A percentile compares a stretch with the other conserved stretches of the same genome.
These are phyloP conservation scores for Sordariomycetes sp. DNA, from an alignment of 2,329 filamentous ascomycete species.

Conservation along the genomic window DNA sequence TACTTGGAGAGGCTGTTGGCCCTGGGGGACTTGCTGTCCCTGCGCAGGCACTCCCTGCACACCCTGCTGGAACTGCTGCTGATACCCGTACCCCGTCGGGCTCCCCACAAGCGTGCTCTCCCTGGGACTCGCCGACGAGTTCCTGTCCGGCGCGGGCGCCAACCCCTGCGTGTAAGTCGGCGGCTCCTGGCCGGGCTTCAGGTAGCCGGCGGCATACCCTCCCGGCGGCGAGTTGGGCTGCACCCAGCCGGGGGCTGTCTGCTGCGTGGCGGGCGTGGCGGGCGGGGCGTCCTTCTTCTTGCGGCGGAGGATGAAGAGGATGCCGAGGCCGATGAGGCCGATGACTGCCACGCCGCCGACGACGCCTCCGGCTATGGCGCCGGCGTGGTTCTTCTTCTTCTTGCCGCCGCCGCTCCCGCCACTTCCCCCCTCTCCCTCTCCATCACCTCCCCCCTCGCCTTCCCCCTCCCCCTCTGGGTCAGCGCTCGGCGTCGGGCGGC, in stretches of 20 bases:
- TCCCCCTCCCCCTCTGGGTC: neutral
- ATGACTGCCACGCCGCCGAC: constrained; percentile 24
- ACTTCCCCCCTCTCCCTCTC: neutral
- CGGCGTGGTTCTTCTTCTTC: constrained; percentile 15
- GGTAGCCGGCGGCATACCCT: neutral
- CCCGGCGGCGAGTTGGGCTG: neutral
- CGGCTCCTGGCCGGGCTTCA: neutral
- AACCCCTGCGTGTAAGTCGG: neutral
- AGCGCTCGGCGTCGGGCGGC: neutral
- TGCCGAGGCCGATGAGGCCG: constrained; percentile 15
- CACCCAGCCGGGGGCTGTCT: constrained; percentile 5
- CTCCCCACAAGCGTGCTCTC: neutral
- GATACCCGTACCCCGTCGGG: neutral
- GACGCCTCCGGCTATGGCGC: constrained; percentile 25
- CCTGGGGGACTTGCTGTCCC: neutral
- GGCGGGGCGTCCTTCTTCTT: constrained; percentile 12
- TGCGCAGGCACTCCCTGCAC: no score
- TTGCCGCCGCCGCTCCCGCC: neutral
- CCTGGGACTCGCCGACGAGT: neutral
- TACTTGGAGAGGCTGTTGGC: no score
- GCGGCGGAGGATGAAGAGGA: constrained; percentile 18
- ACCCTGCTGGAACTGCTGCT: neutral
- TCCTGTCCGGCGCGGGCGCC: neutral
- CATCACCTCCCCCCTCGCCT: neutral
- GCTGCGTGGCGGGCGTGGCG: constrained; percentile 6